phyloP scores from a whole-genome alignment of 257 asterid species.

The Scutellaria barbata region DNA sequence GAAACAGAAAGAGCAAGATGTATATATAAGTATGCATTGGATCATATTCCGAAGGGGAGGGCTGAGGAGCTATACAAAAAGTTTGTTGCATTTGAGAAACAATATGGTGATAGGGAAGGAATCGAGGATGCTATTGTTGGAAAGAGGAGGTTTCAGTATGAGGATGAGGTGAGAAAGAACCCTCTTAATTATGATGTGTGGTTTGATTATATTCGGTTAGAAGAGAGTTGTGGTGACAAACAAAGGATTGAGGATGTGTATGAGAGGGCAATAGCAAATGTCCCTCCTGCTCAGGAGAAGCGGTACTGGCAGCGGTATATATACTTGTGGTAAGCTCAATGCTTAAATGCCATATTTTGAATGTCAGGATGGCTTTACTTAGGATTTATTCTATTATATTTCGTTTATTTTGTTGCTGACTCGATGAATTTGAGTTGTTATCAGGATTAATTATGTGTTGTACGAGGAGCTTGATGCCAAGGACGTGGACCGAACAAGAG shows the following conservation, averaged over 20 bases:
- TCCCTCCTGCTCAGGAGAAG: conserved; percentile 97
- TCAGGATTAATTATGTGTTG: conserved; percentile 87
- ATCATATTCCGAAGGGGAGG: conserved; percentile 88
- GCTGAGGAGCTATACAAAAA: conserved; percentile 91
- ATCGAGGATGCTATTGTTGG: conserved; percentile 95
- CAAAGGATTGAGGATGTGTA: conserved; percentile 77
- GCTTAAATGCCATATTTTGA: neutral
- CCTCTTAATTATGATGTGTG: conserved; percentile 86
- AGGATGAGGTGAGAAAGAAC: conserved; percentile 85
- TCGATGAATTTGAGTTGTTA: conserved; percentile 31
- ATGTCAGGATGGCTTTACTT: neutral
- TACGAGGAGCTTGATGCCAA: conserved; percentile 91
- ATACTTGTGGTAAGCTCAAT: conserved; percentile 72
- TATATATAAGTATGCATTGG: conserved; percentile 79
- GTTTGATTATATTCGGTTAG: conserved; percentile 86
- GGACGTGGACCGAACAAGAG: conserved; percentile 82
- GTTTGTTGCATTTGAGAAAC: conserved; percentile 92
- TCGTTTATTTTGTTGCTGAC: conserved; percentile 25
- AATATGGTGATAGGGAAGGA: conserved; percentile 89
- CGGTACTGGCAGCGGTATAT: conserved; percentile 93
- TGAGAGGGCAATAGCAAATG: conserved; percentile 87
- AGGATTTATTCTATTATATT: neutral
- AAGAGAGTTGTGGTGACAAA: conserved; percentile 74
- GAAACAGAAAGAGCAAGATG: conserved; percentile 91
- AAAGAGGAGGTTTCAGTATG: conserved; percentile 87